Evolutionary conservation across 176 grass and related monocot species (phyloP), one percentile per base, ranked within the genome.

Genomic region (Paspalum notatum): DNA sequence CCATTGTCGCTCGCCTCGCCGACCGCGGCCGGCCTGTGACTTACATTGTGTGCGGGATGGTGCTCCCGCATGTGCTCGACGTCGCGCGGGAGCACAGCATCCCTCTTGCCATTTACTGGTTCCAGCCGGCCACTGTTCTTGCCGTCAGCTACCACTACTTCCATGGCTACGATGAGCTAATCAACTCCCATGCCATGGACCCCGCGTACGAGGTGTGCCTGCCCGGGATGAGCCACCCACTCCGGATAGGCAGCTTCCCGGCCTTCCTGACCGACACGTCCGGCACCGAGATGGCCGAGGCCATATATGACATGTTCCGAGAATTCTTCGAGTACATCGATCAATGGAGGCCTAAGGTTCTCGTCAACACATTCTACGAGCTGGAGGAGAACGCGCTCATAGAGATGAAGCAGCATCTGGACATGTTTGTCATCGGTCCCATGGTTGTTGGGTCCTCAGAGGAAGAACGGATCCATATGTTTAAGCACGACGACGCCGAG

Each of bases 341-440:
- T 20, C 63, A 12, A 6, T 47, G 37, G 58, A 78, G 72, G 40
- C 61, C 92, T 0, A 89, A 44, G 47, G 45, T 94, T 27, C 81
- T 88, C 4, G 63, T 94, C n/a, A 91, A 91, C 80, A 78, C 92
- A 3, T 59, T 84, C 10, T 76, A 85, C 1, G 86, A 60, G 51
- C 21, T 94, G 58, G 92, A 94, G 78, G 1, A 40, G 4, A 18
- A 7, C 12, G 86, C 16, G 24, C 17, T 94, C 6, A 32, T 21
- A 5, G 66, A 78, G 16, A 43, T 87, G 46, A 18, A 73, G 24
- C 17, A 46, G 18, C 51, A 84, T 48, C 3, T 87, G 4, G 53
- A 89, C 4, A 37, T 93, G 56, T 26, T 78, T 2, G 32, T 76
- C 1, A 60, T 93, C 7, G 87, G 87, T 1, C 91, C 91, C 15